Evolutionary conservation across 345 rosid genomes (phyloP), one percentile per base, ranked within the genome.

Genomic region (Eucalyptus polybractea): DNA sequence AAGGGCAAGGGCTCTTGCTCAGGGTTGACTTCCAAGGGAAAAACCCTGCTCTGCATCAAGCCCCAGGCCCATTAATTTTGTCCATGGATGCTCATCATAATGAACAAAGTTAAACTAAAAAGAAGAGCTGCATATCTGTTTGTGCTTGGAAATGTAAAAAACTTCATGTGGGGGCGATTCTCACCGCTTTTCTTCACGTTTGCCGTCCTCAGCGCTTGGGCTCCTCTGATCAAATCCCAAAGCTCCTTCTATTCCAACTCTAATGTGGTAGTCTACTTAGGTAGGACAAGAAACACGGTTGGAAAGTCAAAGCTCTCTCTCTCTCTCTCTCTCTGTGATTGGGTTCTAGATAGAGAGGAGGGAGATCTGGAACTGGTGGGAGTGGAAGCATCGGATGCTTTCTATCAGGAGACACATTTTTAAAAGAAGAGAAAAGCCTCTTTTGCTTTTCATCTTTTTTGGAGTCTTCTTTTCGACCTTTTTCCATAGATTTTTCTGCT

Each of bases 1-100:
- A 53, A 53, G 56, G 56, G 15, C 83, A 37, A 10, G 83, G 47
- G 83, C 29, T 50, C 37, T 51, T 87, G 22, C 88, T 86, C 40
- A 25, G 72, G 89, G 92, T 91, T 93, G 94, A 91, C 95, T 89
- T 91, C 37, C 53, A 76, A 89, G 76, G 67, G 67, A 54, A 31
- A 45, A 87, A 50, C 86, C 62, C 27, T 11, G 45, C 85, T 22
- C 85, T 31, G 90, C 93, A 88, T 91, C 91, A 89, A 51, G 24
- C 49, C 88, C 91, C 87, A 91, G n/a, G 90, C 49, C 50, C 91
- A 88, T 90, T 89, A 45, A 86, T 88, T 90, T 88, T 40, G 31
- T 53, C 56, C 89, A 67, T 21, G 54, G 10, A 10, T 45, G 24
- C 65, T 72, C 6, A 29, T 45, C 53, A 19, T 27, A 31, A 37